Percentiles rank a stretch among this genome's conserved stretches.
Conservation (phyloP, 495 filamentous ascomycete genomes). For the Penicillium cataractarum region DNA sequence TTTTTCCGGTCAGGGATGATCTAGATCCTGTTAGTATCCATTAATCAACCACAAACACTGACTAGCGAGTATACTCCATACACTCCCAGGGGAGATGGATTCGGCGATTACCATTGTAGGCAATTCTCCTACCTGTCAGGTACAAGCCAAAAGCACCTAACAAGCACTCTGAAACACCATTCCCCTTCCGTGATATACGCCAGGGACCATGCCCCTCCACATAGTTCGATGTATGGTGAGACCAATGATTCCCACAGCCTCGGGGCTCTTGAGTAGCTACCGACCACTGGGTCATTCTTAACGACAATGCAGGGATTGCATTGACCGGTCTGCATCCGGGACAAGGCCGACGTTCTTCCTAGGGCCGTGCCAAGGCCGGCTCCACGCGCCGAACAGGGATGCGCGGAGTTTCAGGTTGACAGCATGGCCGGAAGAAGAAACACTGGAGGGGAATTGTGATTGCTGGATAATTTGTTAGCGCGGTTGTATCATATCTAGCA, state of each 20-base stretch:
- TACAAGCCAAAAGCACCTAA: constrained; percentile 9
- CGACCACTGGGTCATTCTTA: constrained; percentile 6
- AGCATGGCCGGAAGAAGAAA: not conserved
- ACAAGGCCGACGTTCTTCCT: constrained; percentile 22
- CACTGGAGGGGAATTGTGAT: constrained; percentile 8
- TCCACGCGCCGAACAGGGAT: constrained; percentile 33
- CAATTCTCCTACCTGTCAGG: constrained; percentile 14
- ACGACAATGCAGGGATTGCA: not conserved
- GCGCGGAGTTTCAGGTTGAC: constrained; percentile 30
- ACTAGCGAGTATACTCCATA: no score
- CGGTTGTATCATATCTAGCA: not conserved
- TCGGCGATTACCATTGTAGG: not conserved
- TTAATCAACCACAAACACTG: constrained; percentile 29
- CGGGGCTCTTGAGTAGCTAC: not conserved
- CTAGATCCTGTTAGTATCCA: constrained; percentile 15
- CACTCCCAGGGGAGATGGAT: not conserved
- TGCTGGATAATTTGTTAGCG: constrained; percentile 17
- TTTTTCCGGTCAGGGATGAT: constrained; percentile 1
- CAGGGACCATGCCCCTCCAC: constrained; percentile 14
- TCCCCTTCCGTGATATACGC: constrained; percentile 11
- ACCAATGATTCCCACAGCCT: constrained; percentile 6
- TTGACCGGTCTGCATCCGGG: constrained; percentile 9
- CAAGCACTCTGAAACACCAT: constrained; percentile 22
- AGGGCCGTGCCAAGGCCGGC: constrained; percentile 26
- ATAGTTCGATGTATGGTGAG: constrained; percentile 18